Conservation (phyloP, 1,284 basidiomycete genomes). For the Ustilago xerochloae region DNA sequence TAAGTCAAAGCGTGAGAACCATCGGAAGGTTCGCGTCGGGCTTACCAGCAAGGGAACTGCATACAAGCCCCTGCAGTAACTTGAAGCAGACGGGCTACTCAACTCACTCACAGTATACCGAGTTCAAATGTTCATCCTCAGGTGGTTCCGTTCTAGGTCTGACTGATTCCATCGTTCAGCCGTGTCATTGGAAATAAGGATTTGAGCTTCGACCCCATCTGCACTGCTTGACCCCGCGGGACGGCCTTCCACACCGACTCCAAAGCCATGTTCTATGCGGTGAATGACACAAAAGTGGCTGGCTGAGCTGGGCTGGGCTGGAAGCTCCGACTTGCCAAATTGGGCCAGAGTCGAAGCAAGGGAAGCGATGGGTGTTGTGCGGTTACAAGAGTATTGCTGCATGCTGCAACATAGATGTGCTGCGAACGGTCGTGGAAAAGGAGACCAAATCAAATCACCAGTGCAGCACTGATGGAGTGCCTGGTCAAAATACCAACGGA, state of each 20-base stretch:
- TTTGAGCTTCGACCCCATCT: background rate
- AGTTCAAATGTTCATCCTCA: no score
- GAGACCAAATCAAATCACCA: background rate
- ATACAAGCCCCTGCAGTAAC: background rate
- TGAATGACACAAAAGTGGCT: background rate
- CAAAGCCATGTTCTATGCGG: background rate
- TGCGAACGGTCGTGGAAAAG: background rate
- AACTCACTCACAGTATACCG: no score
- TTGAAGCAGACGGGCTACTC: no score
- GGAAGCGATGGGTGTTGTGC: no score
- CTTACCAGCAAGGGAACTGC: background rate
- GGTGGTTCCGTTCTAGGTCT: no score
- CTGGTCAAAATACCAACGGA: background rate
- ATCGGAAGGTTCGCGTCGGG: background rate
- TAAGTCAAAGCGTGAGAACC: background rate
- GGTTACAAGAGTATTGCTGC: no score
- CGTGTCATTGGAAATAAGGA: background rate
- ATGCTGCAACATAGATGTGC: background rate
- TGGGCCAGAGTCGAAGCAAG: background rate
- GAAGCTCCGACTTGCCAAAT: conserved; percentile 2
- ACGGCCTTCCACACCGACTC: background rate
- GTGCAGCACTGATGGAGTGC: background rate
- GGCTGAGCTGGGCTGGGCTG: background rate
- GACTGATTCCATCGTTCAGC: no score
- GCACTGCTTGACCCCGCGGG: background rate